These are phyloP conservation scores for Durusdinium trenchii DNA, from an alignment of 73 alveolate genomes.

Conservation along the genomic window DNA sequence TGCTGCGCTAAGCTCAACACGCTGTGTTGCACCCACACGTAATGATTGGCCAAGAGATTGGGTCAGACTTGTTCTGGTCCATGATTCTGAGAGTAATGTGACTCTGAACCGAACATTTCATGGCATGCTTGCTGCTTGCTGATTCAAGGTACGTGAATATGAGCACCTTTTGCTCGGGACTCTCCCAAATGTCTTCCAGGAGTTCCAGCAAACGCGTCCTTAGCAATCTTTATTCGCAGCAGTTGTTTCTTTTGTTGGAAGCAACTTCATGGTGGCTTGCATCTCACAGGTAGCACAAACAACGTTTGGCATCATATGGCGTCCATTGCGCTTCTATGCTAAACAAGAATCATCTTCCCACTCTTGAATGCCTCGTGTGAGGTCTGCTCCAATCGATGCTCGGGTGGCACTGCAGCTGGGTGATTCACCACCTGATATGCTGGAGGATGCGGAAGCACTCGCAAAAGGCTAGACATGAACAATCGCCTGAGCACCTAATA, in stretches of 20 bases:
- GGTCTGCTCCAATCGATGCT: slow-evolving; percentile 10
- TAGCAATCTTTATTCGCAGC: not conserved
- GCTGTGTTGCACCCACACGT: not conserved
- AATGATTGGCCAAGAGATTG: not conserved
- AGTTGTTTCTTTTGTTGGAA: not conserved
- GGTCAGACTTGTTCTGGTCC: too few species aligned
- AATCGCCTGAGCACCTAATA: not conserved
- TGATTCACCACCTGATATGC: slow-evolving; percentile 11
- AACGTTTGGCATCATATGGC: too few species aligned
- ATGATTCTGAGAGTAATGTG: too few species aligned
- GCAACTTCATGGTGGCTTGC: not conserved
- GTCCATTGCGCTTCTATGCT: not conserved
- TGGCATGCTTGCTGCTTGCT: too few species aligned
- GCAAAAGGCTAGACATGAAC: not conserved
- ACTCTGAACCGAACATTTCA: not conserved
- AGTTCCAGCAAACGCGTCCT: slow-evolving; percentile 46
- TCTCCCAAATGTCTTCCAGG: slow-evolving; percentile 56
- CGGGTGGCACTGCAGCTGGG: slow-evolving; percentile 38
- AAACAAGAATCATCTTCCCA: slow-evolving; percentile 8
- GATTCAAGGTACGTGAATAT: slow-evolving; percentile 26
- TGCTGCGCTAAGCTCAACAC: not conserved
- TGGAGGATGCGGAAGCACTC: not conserved
- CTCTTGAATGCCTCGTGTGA: slow-evolving; percentile 28
- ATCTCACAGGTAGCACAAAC: too few species aligned
- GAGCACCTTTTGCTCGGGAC: slow-evolving; percentile 32